Evolutionary conservation across 441 rosid species (phyloP).

Genomic region (Erysimum pusillum): DNA sequence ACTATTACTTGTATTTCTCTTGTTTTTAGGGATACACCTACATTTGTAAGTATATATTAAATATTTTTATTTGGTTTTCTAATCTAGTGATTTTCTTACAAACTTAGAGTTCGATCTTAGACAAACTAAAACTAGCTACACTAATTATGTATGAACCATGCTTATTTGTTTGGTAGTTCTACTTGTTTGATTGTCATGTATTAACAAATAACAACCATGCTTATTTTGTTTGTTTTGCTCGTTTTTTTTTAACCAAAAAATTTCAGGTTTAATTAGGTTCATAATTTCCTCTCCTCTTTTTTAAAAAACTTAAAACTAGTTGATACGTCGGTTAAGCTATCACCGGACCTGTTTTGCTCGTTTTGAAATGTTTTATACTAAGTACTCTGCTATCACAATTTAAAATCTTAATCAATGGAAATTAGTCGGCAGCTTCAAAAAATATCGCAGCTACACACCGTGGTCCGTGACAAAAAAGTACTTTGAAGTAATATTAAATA

Average conservation of each 20-base stretch:
- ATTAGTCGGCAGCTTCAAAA: constrained; percentile 34
- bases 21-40: neutral
- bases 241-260: too few relatives aligned
- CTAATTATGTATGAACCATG: too few relatives aligned
- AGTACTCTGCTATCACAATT: neutral
- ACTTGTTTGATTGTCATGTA: too few relatives aligned
- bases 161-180: too few relatives aligned
- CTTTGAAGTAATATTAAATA: constrained; percentile 38
- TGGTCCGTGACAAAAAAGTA: constrained; percentile 38
- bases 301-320: neutral
- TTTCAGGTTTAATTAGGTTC: too few relatives aligned
- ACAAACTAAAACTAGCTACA: too few relatives aligned
- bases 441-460: constrained; percentile 28
- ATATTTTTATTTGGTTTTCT: too few relatives aligned
- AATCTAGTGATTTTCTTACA: too few relatives aligned
- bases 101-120: too few relatives aligned
- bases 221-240: too few relatives aligned
- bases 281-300: neutral
- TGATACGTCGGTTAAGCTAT: neutral
- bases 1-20: neutral
- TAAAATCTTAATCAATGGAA: constrained; percentile 4
- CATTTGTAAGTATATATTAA: neutral
- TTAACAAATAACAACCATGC: too few relatives aligned
- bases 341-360: neutral
- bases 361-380: neutral